Conservation (phyloP, 2,329 filamentous ascomycete species). For the Dothistroma pini region DNA sequence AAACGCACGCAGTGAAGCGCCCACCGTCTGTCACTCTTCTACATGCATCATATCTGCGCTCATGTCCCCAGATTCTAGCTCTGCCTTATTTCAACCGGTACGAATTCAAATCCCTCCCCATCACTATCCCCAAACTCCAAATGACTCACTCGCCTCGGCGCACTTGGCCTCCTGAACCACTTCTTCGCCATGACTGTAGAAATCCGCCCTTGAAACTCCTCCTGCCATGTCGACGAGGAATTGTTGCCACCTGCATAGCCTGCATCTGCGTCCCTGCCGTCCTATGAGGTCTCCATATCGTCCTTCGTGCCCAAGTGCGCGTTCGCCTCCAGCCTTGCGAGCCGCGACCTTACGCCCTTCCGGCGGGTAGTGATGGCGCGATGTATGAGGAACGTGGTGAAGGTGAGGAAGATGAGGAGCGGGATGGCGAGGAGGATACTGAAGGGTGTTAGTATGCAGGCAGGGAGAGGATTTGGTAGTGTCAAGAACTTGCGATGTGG, state of each 20-base stretch:
- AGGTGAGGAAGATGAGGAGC: not conserved
- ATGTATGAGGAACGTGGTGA: not conserved
- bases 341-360: not conserved
- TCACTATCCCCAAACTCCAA: not conserved
- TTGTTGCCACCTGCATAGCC: too few relatives aligned
- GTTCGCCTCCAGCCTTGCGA: not conserved
- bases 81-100: not conserved
- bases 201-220: too few relatives aligned
- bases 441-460: not conserved
- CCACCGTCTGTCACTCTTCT: too few relatives aligned
- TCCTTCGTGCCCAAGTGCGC: not conserved
- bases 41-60: not conserved
- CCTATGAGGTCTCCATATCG: too few relatives aligned
- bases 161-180: not conserved
- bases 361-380: not conserved
- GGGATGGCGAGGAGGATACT: not conserved
- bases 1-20: too few relatives aligned
- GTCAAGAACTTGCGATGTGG: not conserved
- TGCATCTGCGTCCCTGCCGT: too few relatives aligned
- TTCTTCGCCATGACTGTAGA: not conserved
- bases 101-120: not conserved
- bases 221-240: too few relatives aligned
- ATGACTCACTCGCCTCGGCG: not conserved
- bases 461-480: not conserved
- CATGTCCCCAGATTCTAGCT: not conserved